These are phyloP conservation scores for Aspergillus uvarum DNA, from an alignment of 2,329 filamentous ascomycete genomes.

Conservation along the genomic window DNA sequence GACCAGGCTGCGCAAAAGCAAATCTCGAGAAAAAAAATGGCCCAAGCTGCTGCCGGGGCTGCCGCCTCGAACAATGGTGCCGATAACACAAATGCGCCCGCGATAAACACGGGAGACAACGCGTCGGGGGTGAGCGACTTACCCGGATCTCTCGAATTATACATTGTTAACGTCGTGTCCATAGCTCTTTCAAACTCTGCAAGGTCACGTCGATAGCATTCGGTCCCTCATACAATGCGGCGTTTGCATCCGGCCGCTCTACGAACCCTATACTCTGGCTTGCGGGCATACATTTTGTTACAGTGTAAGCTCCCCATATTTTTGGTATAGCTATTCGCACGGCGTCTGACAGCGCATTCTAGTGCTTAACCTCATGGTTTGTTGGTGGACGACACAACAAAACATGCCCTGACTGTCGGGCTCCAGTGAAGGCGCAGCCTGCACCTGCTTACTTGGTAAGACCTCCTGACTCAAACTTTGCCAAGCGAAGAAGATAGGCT, in stretches of 20 bases:
- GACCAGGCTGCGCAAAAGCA: background rate
- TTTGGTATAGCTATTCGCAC: background rate
- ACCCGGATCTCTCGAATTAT: background rate
- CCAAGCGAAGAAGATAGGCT: background rate
- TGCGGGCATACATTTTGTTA: constrained; percentile 75
- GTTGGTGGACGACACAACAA: constrained; percentile 56
- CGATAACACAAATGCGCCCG: constrained; percentile 11
- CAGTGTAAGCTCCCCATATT: constrained; percentile 47
- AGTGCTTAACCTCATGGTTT: constrained; percentile 61
- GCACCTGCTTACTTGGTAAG: constrained; percentile 63
- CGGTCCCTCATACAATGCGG: constrained; percentile 64
- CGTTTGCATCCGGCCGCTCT: constrained; percentile 66
- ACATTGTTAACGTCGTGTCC: constrained; percentile 15
- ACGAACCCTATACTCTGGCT: constrained; percentile 66
- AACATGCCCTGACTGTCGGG: constrained; percentile 68
- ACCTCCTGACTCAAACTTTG: constrained; percentile 17
- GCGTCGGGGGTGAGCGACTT: constrained; percentile 31
- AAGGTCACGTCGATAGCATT: constrained; percentile 61
- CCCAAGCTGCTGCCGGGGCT: constrained; percentile 12
- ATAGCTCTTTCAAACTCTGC: constrained; percentile 44
- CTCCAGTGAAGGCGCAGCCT: constrained; percentile 57
- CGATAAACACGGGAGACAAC: constrained; percentile 20
- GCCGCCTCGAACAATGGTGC: constrained; percentile 11
- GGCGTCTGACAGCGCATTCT: constrained; percentile 26
- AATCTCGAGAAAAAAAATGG: constrained; percentile 13